Percentiles rank a stretch among this genome's conserved stretches.
These are phyloP conservation scores for Lipomyces orientalis DNA, from an alignment of 805 yeast species.

Conservation along the genomic window DNA sequence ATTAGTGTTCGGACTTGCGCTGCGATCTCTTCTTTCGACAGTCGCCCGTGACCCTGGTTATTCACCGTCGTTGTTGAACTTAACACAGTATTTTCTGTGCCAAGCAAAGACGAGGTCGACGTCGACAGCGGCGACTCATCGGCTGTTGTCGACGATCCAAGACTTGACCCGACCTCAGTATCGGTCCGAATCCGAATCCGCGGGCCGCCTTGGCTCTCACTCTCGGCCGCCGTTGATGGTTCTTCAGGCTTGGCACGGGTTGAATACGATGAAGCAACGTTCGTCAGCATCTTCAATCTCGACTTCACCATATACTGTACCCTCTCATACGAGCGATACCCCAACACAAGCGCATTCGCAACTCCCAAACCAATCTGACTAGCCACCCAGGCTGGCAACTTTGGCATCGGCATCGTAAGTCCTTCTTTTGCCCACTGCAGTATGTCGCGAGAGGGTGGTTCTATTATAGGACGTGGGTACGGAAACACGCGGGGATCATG, in stretches of 20 bases:
- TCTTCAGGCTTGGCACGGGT: background rate
- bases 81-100: background rate
- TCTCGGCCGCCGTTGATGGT: background rate
- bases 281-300: constrained; percentile 5
- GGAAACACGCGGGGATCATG: constrained; percentile 3
- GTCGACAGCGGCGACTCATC: background rate
- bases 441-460: background rate
- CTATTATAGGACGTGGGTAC: constrained; percentile 4
- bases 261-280: background rate
- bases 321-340: constrained; percentile 33
- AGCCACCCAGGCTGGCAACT: constrained; percentile 31
- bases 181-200: constrained; percentile 7
- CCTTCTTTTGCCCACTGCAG: constrained; percentile 15
- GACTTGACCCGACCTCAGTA: background rate
- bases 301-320: constrained; percentile 20
- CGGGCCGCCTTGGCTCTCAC: constrained; percentile 3
- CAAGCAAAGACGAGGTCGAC: background rate
- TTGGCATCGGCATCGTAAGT: constrained; percentile 29
- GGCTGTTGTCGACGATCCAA: background rate
- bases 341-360: constrained; percentile 31
- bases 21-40: constrained; percentile 1
- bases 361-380: constrained; percentile 35
- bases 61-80: background rate
- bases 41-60: constrained; percentile 1
- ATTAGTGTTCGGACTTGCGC: constrained; percentile 8